These are phyloP conservation scores for Lunularia cruciata DNA, from an alignment of 225 moss, liverwort and hornwort genomes.

Conservation along the genomic window DNA sequence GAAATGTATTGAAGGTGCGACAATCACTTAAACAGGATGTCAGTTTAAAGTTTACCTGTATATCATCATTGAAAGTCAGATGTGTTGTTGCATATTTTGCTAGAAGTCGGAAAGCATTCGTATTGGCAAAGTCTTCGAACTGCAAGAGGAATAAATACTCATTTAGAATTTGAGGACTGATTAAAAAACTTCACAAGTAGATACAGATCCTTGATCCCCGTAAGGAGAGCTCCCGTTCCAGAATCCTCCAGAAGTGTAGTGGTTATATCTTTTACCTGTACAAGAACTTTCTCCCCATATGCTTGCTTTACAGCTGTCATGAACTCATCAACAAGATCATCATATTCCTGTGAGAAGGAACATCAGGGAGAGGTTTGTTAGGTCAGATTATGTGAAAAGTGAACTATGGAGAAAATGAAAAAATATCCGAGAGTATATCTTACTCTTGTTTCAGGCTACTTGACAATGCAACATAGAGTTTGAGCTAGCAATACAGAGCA, in stretches of 20 bases:
- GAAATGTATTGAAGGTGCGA: too few species aligned
- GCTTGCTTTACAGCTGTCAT: conserved; percentile 80
- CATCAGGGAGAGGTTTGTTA: not conserved
- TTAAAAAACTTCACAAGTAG: too few species aligned
- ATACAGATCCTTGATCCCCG: too few species aligned
- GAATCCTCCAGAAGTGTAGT: too few species aligned
- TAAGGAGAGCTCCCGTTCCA: not conserved
- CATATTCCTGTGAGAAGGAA: conserved; percentile 54
- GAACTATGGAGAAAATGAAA: too few species aligned
- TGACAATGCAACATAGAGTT: not conserved
- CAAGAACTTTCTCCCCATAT: conserved; percentile 77
- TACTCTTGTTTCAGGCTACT: not conserved
- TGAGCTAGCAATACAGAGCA: not conserved
- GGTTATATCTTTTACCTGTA: conserved; percentile 64
- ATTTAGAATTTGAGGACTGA: too few species aligned
- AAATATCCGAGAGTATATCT: too few species aligned
- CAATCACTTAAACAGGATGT: too few species aligned
- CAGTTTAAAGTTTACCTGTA: conserved; percentile 62
- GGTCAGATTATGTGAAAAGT: too few species aligned
- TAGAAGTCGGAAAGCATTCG: conserved; percentile 76
- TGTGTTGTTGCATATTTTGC: conserved; percentile 62
- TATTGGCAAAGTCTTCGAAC: conserved; percentile 86
- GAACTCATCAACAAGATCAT: conserved; percentile 77
- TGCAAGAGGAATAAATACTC: too few species aligned
- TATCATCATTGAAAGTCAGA: conserved; percentile 83